These are phyloP conservation scores for Coprinopsis cinerea DNA, from an alignment of 768 basidiomycete species.

Conservation along the genomic window DNA sequence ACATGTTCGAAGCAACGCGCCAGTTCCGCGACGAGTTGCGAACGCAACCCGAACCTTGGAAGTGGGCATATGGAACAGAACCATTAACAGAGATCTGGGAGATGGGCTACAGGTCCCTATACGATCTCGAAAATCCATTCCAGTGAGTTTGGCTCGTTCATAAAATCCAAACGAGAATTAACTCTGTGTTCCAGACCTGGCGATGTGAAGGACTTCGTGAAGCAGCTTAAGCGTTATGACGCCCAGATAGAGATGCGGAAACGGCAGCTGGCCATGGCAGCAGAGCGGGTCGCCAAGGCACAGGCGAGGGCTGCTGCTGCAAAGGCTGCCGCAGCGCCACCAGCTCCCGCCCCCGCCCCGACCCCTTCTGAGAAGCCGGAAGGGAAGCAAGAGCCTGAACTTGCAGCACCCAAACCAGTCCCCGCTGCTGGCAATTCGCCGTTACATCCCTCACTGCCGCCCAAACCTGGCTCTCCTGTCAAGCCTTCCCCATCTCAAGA, in stretches of 20 bases:
- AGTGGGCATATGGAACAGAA: conserved; percentile 60
- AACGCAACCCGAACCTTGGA: conserved; percentile 55
- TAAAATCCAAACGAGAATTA: neutral
- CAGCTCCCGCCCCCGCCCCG: conserved; percentile 11
- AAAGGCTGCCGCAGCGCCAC: conserved; percentile 11
- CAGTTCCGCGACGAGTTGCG: conserved; percentile 47
- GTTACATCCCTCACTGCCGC: conserved; percentile 66
- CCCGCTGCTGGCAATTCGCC: conserved; percentile 31
- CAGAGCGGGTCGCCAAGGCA: conserved; percentile 22
- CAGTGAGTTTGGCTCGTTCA: conserved; percentile 37
- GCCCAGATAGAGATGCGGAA: conserved; percentile 50
- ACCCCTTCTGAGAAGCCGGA: too few species aligned
- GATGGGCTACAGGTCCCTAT: conserved; percentile 65
- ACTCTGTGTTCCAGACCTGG: conserved; percentile 44
- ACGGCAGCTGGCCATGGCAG: conserved; percentile 29
- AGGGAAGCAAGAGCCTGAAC: conserved; percentile 11
- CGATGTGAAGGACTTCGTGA: conserved; percentile 69
- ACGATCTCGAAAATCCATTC: conserved; percentile 60
- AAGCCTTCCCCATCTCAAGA: conserved; percentile 21
- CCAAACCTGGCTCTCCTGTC: conserved; percentile 52
- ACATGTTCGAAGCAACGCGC: conserved; percentile 58
- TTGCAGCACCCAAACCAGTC: conserved; percentile 25
- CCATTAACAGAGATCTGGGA: conserved; percentile 79
- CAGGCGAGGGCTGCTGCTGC: conserved; percentile 15
- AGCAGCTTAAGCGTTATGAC: conserved; percentile 65